Evolutionary conservation across 805 yeast species (phyloP), one percentile per base, ranked within the genome.

Genomic region (Suhomyces sp.): DNA sequence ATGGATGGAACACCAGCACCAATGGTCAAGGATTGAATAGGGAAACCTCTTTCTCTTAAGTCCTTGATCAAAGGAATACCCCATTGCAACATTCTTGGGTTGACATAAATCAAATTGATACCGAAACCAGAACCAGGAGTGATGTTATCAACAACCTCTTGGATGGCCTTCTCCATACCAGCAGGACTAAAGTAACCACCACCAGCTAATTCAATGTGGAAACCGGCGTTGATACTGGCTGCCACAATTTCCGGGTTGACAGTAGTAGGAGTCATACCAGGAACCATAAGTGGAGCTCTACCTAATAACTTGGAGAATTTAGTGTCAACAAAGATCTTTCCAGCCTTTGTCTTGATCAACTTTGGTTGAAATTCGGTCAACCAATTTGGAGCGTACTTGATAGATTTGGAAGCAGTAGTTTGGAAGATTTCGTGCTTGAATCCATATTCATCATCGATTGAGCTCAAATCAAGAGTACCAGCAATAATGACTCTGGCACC

Each of bases 1-100:
- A 90, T 63, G 19, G 97, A 90, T 43, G 99, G 99, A 46, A 93
- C 98, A 77, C 99, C 99, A 35, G 99, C 99, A 73, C 98, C 99
- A 56, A 93, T 90, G 33, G 98, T 81, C 63, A 93, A 67, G 36
- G 96, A 88, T 68, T 93, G 96, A 51, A 93, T 82, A 48, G 98
- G 98, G 77, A 83, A 88, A 31, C 98, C 98, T 56, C 77, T 81
- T 49, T 79, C 83, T 70, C 98, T 81, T 63, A 93, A 76, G 45
- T 80, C 84, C 62, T 80, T 86, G 61, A 93, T 82, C 69, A 93
- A 76, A 39, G 99, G 98, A 60, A 93, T 88, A 70, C 95, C 95
- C 98, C 98, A 93, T 69, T 88, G 96, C 58, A 93, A 75, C 95
- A 90, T 86, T 65, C 91, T 79, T 58, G 99, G 99, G 68, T 84